phyloP scores from a whole-genome alignment of 208 protist species.

The Lotmaria passim region DNA sequence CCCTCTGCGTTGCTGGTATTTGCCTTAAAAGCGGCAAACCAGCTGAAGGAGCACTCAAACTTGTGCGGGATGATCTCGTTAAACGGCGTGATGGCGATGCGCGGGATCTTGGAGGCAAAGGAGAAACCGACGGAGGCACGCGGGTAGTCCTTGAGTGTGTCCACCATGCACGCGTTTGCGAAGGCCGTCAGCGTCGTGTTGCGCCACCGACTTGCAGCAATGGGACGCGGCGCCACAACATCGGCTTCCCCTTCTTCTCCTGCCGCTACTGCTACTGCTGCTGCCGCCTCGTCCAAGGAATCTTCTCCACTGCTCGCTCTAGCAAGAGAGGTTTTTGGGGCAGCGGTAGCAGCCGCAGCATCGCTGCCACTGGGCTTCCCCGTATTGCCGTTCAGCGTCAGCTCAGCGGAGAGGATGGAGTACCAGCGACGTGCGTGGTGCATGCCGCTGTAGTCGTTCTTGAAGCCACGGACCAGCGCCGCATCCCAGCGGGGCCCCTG shows the following conservation, averaged over 20 bases:
- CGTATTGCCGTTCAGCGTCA: conserved; percentile 20
- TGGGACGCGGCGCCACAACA: neutral
- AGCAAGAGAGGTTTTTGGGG: no score
- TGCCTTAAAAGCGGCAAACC: conserved; percentile 42
- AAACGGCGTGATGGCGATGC: conserved; percentile 45
- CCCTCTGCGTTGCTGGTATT: neutral
- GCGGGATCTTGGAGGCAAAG: conserved; percentile 43
- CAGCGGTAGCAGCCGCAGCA: neutral
- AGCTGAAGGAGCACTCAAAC: conserved; percentile 75
- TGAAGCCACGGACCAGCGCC: conserved; percentile 59
- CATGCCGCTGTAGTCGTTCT: conserved; percentile 50
- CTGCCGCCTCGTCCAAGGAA: no score
- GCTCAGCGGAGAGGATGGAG: conserved; percentile 49
- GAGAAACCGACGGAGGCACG: conserved; percentile 68
- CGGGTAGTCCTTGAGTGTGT: conserved; percentile 43
- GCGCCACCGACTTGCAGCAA: neutral
- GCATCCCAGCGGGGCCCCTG: conserved; percentile 64
- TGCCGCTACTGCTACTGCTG: no score
- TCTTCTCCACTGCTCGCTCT: no score
- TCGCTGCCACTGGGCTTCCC: neutral
- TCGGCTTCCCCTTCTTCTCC: neutral
- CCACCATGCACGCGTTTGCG: conserved; percentile 62
- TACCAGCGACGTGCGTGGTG: conserved; percentile 68
- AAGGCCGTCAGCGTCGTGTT: conserved; percentile 39
- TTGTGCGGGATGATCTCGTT: conserved; percentile 47